Base-by-base conservation (phyloP, 352 stramenopile species). In the Globisporangium ultimum region DNA sequence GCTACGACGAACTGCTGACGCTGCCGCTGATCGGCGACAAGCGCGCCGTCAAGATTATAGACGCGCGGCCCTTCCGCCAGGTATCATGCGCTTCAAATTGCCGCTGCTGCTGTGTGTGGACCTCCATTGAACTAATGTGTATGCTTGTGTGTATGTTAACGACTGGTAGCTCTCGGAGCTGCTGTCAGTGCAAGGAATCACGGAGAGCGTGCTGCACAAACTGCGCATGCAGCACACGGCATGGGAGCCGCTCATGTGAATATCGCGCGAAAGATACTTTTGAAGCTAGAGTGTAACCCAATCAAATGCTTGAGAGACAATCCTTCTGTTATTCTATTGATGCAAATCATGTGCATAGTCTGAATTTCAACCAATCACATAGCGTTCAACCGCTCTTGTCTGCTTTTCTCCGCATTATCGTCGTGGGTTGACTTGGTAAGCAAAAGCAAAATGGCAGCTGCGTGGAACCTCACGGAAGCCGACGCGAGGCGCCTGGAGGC, bases 1-100 rank as follows among this genome's bases (percentile, higher is more conserved):
- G 67, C 4, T 57, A 62, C 20, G 61, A 67, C 4, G 67, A 88
- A 21, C 70, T 88, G 10, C 71, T 59, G 11, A 55, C 73, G 45
- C 66, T 89, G 21, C 69, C 73, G 14, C 67, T 69, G 10, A 88
- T 89, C 43, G 77, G 80, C 21, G 67, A 58, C 46, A 89, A 84
- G 56, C 70, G 74, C 1, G 77, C 77, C 21, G 67, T 76, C 14
- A 68, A 78, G 22, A 69, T 88, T 24, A 48, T 83, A 0, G 64
- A 67, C 18, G 36, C 56, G 32, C 68, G 80, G 21, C 80, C 75
- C 13, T 87, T 78, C 51, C 38, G 70, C 0, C 59, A 80, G 69
- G 74, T 79, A 45, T 45, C 12, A 4, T n/a, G 11, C 22, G 46
- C 21, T 45, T 62, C 18, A 7, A 34, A 15, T 28, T 49, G 34